A percentile compares a stretch with the other conserved stretches of the same genome.
Conservation (phyloP, 179 eudicot species). For the Silene coronaria region DNA sequence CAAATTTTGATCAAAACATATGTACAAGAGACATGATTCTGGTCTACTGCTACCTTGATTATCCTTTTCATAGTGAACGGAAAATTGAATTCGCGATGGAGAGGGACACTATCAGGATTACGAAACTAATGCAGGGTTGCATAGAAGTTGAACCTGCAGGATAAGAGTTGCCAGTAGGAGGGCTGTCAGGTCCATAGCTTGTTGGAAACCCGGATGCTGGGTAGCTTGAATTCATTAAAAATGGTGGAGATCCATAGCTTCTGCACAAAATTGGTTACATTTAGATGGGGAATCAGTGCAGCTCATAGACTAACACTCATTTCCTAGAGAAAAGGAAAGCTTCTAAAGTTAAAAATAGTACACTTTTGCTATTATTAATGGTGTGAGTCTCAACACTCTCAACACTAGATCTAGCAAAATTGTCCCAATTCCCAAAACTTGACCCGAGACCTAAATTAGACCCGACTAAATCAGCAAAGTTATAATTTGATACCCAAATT, state of each 20-base stretch:
- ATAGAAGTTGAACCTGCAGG: slow-evolving; percentile 36
- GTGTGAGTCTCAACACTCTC: no score
- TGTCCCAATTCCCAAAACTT: no score
- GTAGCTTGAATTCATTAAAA: slow-evolving; percentile 36
- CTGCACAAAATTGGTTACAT: slow-evolving; percentile 11
- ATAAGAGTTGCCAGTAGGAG: slow-evolving; percentile 34
- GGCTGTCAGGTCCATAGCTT: slow-evolving; percentile 41
- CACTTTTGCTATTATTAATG: no score
- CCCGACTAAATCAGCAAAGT: no score
- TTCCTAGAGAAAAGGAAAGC: no score
- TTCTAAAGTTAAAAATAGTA: no score
- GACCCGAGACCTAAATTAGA: no score
- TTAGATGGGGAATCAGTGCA: not conserved
- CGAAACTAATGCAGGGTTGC: slow-evolving; percentile 41
- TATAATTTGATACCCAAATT: no score
- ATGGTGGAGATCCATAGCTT: slow-evolving; percentile 41
- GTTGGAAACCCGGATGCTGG: slow-evolving; percentile 34
- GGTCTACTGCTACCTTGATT: slow-evolving; percentile 23
- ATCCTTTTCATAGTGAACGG: slow-evolving; percentile 23
- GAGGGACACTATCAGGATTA: slow-evolving; percentile 32
- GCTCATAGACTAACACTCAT: no score
- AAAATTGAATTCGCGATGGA: slow-evolving; percentile 35
- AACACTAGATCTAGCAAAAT: no score
- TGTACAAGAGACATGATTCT: slow-evolving; percentile 29
- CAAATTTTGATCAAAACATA: slow-evolving; percentile 18